Evolutionary conservation across 2,329 filamentous ascomycete genomes (phyloP).

Genomic region (Phialophora tarda): DNA sequence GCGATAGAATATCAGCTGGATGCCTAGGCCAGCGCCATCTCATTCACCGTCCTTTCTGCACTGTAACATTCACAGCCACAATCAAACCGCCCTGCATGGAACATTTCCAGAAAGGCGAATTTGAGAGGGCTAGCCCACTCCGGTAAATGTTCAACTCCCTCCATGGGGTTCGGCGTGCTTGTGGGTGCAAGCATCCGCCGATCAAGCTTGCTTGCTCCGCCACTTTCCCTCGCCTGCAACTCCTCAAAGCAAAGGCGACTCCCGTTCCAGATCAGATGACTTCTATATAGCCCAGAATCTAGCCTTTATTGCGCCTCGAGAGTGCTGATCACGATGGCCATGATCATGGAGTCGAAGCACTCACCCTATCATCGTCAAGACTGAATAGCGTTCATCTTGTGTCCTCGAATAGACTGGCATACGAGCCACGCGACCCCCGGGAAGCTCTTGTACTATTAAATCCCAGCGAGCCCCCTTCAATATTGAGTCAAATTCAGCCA

Average conservation of each 20-base stretch:
- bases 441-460: slow-evolving; percentile 1
- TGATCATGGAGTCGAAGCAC: neutral
- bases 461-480: neutral
- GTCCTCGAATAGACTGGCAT: neutral
- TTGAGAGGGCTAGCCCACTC: neutral
- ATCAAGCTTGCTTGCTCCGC: slow-evolving; percentile 3
- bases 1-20: neutral
- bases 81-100: neutral
- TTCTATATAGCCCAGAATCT: neutral
- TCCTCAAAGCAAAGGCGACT: neutral
- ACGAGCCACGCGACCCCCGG: neutral
- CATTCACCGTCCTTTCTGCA: neutral
- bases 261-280: slow-evolving; percentile 4
- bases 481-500: neutral
- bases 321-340: neutral
- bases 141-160: neutral
- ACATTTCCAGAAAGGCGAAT: neutral
- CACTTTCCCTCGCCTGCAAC: slow-evolving; percentile 1
- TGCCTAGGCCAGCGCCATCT: neutral
- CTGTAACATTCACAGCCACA: slow-evolving; percentile 8
- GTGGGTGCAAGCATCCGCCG: slow-evolving; percentile 1
- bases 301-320: neutral
- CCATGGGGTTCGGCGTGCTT: neutral
- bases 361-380: neutral
- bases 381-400: neutral